Conservation (phyloP, 768 basidiomycete species). For the Suillus variegatus region DNA sequence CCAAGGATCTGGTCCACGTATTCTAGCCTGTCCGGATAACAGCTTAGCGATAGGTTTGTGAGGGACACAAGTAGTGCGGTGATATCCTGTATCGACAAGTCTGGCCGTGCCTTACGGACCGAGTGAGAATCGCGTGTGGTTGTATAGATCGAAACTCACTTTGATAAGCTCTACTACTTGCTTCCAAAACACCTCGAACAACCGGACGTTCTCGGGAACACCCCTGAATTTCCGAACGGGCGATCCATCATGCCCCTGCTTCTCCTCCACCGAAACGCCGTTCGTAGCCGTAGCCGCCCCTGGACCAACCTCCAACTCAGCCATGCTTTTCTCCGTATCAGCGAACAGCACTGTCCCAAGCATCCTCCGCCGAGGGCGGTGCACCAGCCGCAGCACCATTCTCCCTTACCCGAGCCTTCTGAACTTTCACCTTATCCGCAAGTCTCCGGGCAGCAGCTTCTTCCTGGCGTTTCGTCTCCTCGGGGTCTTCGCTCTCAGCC, state of each 20-base stretch:
- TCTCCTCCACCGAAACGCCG: conserved; percentile 25
- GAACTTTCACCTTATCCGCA: conserved; percentile 81
- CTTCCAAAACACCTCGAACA: conserved; percentile 99
- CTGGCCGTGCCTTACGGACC: conserved; percentile 80
- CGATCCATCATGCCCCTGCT: conserved; percentile 55
- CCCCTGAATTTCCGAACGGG: conserved; percentile 87
- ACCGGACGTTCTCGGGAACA: conserved; percentile 89
- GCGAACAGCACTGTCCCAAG: conserved; percentile 26
- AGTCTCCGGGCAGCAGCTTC: conserved; percentile 89
- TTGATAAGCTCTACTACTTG: conserved; percentile 98
- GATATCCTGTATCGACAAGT: conserved; percentile 95
- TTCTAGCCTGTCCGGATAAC: conserved; percentile 95
- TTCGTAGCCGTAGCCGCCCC: conserved; percentile 15
- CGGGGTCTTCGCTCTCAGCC: conserved; percentile 94
- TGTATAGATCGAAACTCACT: conserved; percentile 43
- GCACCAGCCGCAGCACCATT: conserved; percentile 37
- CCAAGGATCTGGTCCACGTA: conserved; percentile 95
- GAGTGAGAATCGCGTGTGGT: conserved; percentile 8
- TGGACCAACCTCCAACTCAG: neutral
- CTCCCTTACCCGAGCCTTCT: conserved; percentile 63
- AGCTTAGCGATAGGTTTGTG: conserved; percentile 92
- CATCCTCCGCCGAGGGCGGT: conserved; percentile 24
- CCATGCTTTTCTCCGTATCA: conserved; percentile 22
- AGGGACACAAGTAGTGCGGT: conserved; percentile 95
- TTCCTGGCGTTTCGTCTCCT: conserved; percentile 90